Base-by-base conservation (phyloP, 495 filamentous ascomycete genomes). In the Xanthoparmelia taractica region DNA sequence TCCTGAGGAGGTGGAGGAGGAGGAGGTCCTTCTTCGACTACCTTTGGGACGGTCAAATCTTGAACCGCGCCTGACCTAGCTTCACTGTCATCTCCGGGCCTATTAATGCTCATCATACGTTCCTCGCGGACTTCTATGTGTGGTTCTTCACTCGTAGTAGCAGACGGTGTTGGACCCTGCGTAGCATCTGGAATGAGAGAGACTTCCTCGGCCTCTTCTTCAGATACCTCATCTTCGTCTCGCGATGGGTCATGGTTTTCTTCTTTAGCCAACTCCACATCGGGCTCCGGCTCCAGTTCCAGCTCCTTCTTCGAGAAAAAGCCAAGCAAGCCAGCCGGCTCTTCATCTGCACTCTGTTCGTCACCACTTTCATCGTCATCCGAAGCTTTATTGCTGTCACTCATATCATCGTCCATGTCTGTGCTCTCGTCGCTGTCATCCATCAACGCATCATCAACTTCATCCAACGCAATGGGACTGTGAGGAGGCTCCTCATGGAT, bases 401-500 rank as follows among this genome's bases (percentile, higher is more conserved):
- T 60, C 29, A 34, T 82, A 65, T 93, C 89, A 68, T 92, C 87
- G 67, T 92, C 87, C 92, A 96, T 96, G 64, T 93, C 89, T 10
- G 89, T 86, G 13, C 90, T 94, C 65, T 88, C 87, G 67, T 94
- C 90, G 47, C 83, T 89, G 61, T 89, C 87, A 63, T 90, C 87
- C 69, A 87, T 75, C 45, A 91, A 74, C 34, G 82, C 77, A 29
- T 82, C 78, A 69, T 88, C 86, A 55, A 88, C 82, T 62, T 92
- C 85, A 31, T 90, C 89, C 8, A 84, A 61, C 83, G n/a, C 43
- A 36, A 61, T 55, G 23, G 45, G 36, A 45, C 58, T 40, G 29
- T 34, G n/a, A 18, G 34, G 50, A 27, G 17, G 61, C 27, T 52
- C 57, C 27, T 36, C 33, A 25, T 31, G 10, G 29, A 13, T 18